Base-by-base conservation (phyloP, 306 rosid species). In the Rubus idaeus region DNA sequence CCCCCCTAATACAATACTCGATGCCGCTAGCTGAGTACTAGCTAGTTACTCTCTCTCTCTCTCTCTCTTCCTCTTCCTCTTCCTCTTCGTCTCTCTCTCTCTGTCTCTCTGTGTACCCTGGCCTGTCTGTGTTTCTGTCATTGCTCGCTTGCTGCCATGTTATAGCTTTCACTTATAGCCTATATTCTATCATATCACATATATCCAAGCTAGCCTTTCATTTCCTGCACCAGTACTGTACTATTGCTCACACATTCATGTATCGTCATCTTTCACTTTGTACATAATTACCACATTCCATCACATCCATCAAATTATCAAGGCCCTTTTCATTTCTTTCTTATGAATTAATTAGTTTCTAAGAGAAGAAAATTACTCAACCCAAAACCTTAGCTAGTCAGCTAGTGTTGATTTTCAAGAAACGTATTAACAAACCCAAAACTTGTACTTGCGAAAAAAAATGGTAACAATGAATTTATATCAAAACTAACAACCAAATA, bases 161-260 rank as follows among this genome's bases (percentile, higher is more conserved):
- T 63, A 37, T 63, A 63, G 68, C 47, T 64, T 84, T 72, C 83
- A 70, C 79, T 74, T 67, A 71, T 71, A 82, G 16, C 73, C 45
- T 68, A 42, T 16, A 69, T 66, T 40, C 66, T 16, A 8, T 42
- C 73, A n/a, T 37, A 52, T 18, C 52, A 41, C 46, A 14, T 53
- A 41, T 40, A 73, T 21, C 68, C 52, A 57, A 55, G 65, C 73
- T 11, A 40, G 30, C 44, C 23, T 39, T 39, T 64, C 20, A 64
- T 40, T 40, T 37, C 14, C 39, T 64, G 47, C 20, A 16, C 12
- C 68, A 30, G 44, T 42, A 42, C 7, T 64, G 69, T 63, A 63
- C 46, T 16, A 14, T 63, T 35, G 12, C 47, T 26, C 41, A 61
- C n/a, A 7, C 7, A 64, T 37, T 64, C 70, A 39, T 64, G 26